These are phyloP conservation scores for Colletotrichum spinosum DNA, from an alignment of 2,329 filamentous ascomycete genomes.

Conservation along the genomic window DNA sequence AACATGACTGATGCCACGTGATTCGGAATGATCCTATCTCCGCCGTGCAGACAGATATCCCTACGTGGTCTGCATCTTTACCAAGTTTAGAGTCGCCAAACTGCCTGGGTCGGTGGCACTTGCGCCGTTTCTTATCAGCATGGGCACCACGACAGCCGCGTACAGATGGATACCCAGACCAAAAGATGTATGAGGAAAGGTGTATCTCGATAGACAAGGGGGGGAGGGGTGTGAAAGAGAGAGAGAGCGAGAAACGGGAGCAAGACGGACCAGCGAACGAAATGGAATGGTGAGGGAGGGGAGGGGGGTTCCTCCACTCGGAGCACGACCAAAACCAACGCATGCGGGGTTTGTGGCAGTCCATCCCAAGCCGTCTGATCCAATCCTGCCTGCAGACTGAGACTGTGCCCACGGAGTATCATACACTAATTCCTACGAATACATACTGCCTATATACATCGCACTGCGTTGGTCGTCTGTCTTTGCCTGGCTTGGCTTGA, in stretches of 20 bases:
- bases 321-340: slow-evolving; percentile 9
- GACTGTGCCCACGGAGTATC: too few relatives aligned
- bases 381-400: too few relatives aligned
- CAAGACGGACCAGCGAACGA: slow-evolving; percentile 4
- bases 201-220: too few relatives aligned
- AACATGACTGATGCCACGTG: slow-evolving; percentile 2
- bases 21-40: slow-evolving; percentile 9
- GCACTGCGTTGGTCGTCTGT: too few relatives aligned
- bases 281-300: too few relatives aligned
- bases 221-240: background rate
- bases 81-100: too few relatives aligned
- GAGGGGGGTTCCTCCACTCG: slow-evolving; percentile 22
- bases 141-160: background rate
- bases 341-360: slow-evolving; percentile 26
- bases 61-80: background rate
- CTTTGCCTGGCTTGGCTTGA: too few relatives aligned
- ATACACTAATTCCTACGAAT: too few relatives aligned
- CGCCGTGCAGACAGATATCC: background rate
- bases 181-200: background rate
- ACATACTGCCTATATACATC: too few relatives aligned
- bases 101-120: background rate
- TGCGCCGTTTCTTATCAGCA: slow-evolving; percentile 24
- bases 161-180: background rate
- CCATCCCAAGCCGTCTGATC: background rate
- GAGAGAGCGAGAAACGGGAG: background rate